Percentiles rank a stretch among this genome's conserved stretches.
phyloP scores from a whole-genome alignment of 2,329 filamentous ascomycete genomes.

The Sphaerulina populicola region DNA sequence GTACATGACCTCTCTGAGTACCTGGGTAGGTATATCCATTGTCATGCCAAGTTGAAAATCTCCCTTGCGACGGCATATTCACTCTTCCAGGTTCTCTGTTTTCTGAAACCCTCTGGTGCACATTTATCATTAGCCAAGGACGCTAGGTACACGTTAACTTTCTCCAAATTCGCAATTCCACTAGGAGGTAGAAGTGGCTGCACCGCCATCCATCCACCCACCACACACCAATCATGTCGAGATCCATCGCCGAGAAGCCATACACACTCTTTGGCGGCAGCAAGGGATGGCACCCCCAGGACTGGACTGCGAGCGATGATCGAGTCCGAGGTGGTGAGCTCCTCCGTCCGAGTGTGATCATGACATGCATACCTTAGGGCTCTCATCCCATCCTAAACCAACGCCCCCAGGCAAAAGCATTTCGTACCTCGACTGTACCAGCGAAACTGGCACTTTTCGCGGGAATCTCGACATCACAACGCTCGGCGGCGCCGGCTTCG shows the following conservation, averaged over 20 bases:
- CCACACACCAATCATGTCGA: background rate
- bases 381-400: background rate
- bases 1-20: too few species aligned
- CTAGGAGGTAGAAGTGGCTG: background rate
- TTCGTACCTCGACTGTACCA: slow-evolving; percentile 40
- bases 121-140: too few species aligned
- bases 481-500: slow-evolving; percentile 73
- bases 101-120: too few species aligned
- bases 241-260: slow-evolving; percentile 10
- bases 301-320: slow-evolving; percentile 67
- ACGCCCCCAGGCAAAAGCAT: slow-evolving; percentile 1
- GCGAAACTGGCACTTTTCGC: slow-evolving; percentile 48
- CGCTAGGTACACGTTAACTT: too few species aligned
- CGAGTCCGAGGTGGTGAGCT: slow-evolving; percentile 62
- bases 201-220: background rate
- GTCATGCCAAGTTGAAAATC: too few species aligned
- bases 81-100: too few species aligned
- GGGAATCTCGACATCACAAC: slow-evolving; percentile 65
- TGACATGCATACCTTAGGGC: background rate
- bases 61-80: too few species aligned
- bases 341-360: background rate
- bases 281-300: slow-evolving; percentile 47
- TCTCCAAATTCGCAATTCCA: too few species aligned
- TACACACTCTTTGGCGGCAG: slow-evolving; percentile 30
- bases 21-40: too few species aligned